Evolutionary conservation across 129 eudicot genomes (phyloP).

Genomic region (Flaveria brownii): DNA sequence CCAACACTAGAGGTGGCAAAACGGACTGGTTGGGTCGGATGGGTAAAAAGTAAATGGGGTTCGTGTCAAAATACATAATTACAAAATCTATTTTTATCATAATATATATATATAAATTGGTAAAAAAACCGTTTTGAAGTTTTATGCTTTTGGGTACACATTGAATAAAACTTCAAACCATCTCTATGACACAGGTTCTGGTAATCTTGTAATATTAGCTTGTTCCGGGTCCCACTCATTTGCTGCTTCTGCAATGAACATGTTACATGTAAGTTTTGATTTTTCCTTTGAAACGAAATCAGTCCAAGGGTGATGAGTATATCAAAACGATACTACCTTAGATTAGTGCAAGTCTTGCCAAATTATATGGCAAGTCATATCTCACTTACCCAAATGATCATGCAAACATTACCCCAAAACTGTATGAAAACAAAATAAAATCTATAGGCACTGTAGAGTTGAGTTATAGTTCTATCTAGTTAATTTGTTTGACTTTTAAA

Average conservation of each 20-base stretch:
- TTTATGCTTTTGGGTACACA: not conserved
- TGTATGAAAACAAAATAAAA: no score
- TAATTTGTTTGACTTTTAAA: no score
- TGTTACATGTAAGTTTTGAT: constrained; percentile 54
- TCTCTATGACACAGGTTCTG: constrained; percentile 70
- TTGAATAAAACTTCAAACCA: not conserved
- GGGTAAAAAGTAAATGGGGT: not conserved
- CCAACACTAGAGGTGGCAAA: constrained; percentile 14
- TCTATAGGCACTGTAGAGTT: no score
- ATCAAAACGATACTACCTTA: constrained; percentile 67
- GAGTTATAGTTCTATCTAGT: no score
- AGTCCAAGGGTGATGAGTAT: constrained; percentile 62
- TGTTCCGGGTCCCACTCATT: constrained; percentile 87
- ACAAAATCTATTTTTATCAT: not conserved
- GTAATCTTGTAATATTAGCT: constrained; percentile 86
- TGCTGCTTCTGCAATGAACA: constrained; percentile 87
- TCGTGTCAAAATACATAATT: not conserved
- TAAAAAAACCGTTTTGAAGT: not conserved
- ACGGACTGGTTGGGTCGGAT: not conserved
- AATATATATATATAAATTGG: not conserved
- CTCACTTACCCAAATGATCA: no score
- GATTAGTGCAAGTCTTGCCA: constrained; percentile 72
- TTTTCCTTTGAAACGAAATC: not conserved
- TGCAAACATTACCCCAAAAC: no score
- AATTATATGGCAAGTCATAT: not conserved